phyloP scores from a whole-genome alignment of 164 flowering plant genomes.

The Magnolia changhungtana region DNA sequence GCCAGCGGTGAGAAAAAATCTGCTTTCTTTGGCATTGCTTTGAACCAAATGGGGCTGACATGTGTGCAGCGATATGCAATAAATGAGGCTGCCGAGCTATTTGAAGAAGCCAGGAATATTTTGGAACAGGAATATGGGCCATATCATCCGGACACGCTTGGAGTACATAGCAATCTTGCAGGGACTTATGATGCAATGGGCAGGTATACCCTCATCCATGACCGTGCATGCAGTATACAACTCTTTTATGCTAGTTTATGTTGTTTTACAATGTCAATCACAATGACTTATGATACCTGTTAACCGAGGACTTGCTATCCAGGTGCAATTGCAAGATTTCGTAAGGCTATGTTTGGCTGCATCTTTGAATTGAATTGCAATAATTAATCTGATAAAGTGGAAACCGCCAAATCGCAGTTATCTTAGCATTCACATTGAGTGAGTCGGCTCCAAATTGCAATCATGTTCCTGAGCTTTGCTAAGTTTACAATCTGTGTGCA shows the following conservation, averaged over 20 bases:
- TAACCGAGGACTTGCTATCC: background rate
- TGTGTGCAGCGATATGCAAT: conserved; percentile 78
- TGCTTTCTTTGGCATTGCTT: conserved; percentile 84
- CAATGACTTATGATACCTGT: background rate
- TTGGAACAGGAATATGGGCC: conserved; percentile 88
- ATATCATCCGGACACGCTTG: conserved; percentile 89
- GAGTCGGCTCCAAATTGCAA: background rate
- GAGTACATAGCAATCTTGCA: conserved; percentile 94
- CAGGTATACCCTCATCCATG: conserved; percentile 44
- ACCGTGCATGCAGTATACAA: background rate
- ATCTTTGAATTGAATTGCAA: background rate
- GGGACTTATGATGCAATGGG: conserved; percentile 97
- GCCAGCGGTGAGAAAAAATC: conserved; percentile 85
- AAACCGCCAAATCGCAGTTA: background rate
- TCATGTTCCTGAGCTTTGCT: background rate
- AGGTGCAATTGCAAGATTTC: background rate
- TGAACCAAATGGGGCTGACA: conserved; percentile 94
- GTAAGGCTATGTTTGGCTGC: background rate
- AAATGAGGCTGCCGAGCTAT: conserved; percentile 75
- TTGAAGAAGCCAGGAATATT: conserved; percentile 80
- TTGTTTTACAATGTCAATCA: background rate
- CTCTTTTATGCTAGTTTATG: background rate
- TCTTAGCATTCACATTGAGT: background rate
- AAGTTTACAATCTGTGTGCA: too few relatives aligned
- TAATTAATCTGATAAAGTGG: background rate